These are phyloP conservation scores for Metarhizium album DNA, from an alignment of 2,329 filamentous ascomycete species.

Conservation along the genomic window DNA sequence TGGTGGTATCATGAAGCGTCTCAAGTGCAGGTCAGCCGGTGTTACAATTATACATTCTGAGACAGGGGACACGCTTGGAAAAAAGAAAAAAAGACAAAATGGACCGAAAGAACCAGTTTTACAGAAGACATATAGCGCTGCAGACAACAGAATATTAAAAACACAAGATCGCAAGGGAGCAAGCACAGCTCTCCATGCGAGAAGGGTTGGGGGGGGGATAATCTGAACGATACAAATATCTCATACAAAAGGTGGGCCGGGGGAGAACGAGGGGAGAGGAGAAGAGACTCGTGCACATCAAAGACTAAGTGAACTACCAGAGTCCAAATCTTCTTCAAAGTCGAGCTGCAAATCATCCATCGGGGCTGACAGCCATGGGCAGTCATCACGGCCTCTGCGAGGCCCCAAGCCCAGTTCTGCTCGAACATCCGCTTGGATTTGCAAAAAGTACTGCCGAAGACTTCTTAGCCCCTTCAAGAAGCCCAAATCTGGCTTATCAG, in stretches of 20 bases:
- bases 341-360: conserved; percentile 16
- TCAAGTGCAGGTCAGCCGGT: background rate
- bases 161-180: background rate
- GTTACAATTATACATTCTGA: conserved; percentile 7
- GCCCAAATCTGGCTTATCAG: conserved; percentile 71
- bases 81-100: background rate
- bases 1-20: background rate
- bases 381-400: conserved; percentile 12
- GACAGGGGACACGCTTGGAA: conserved; percentile 6
- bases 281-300: background rate
- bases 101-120: background rate
- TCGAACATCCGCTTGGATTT: conserved; percentile 70
- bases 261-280: background rate
- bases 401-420: conserved; percentile 37
- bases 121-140: background rate
- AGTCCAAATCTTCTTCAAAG: conserved; percentile 16
- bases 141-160: background rate
- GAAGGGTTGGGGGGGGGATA: background rate
- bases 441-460: conserved; percentile 72
- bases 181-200: background rate
- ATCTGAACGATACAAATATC: background rate
- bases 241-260: background rate
- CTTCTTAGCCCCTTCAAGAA: conserved; percentile 78
- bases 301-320: conserved; percentile 3
- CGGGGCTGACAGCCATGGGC: conserved; percentile 10